Conservation (phyloP, 495 filamentous ascomycete species). For the Tuber umbilicatum region DNA sequence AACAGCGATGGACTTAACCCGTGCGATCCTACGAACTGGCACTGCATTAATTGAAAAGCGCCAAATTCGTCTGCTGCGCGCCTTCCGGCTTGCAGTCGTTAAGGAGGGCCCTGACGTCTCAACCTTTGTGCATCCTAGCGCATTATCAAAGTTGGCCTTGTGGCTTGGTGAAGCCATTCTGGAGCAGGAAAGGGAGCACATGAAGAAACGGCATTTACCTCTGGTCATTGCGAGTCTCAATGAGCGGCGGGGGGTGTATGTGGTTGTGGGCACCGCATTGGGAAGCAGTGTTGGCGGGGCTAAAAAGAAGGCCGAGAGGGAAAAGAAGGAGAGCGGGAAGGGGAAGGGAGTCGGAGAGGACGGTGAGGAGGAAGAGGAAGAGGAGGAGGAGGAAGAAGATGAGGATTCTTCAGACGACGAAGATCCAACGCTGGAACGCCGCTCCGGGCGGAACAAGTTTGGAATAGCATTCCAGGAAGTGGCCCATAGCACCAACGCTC, state of each 20-base stretch:
- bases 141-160: constrained; percentile 81
- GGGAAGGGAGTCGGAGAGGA: constrained; percentile 56
- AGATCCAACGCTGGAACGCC: constrained; percentile 55
- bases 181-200: constrained; percentile 72
- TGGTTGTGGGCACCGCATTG: constrained; percentile 81
- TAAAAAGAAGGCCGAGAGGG: constrained; percentile 58
- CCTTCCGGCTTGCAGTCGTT: constrained; percentile 91
- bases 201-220: constrained; percentile 67
- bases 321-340: constrained; percentile 48
- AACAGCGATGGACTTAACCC: constrained; percentile 78
- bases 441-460: constrained; percentile 75
- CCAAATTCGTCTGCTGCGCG: constrained; percentile 82
- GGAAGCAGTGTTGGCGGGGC: constrained; percentile 55
- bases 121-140: constrained; percentile 84
- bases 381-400: constrained; percentile 55
- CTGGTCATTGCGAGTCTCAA: constrained; percentile 85
- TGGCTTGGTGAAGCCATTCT: constrained; percentile 92
- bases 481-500: constrained; percentile 78
- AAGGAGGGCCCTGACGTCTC: constrained; percentile 87
- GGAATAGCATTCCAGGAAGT: constrained; percentile 95
- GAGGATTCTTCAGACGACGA: constrained; percentile 57
- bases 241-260: constrained; percentile 78
- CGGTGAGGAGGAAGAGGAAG: constrained; percentile 53
- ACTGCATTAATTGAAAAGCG: constrained; percentile 84
- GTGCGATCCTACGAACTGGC: constrained; percentile 88